phyloP scores from a whole-genome alignment of 2,329 filamentous ascomycete species.

The Xylaria arbuscula region DNA sequence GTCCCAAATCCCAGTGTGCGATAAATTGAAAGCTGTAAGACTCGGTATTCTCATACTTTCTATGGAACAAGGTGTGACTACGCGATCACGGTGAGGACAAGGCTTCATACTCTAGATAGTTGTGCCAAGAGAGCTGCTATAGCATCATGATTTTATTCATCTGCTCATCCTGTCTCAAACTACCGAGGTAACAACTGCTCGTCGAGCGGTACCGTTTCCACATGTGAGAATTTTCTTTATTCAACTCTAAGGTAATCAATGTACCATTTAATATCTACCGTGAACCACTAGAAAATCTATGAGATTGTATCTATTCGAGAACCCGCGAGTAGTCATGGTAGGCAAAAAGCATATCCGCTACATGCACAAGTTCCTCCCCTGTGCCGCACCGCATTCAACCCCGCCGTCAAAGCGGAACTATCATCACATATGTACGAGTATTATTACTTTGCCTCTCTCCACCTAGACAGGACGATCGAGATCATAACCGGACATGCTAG shows the following conservation, averaged over 20 bases:
- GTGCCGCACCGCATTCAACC: neutral
- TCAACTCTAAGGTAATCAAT: neutral
- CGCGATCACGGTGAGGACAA: neutral
- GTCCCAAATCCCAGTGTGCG: neutral
- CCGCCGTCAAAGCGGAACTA: conserved; percentile 1
- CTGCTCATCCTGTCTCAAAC: neutral
- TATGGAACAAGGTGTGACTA: neutral
- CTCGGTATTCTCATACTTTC: neutral
- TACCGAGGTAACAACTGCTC: neutral
- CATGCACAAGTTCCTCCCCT: neutral
- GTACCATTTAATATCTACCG: neutral
- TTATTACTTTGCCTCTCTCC: neutral
- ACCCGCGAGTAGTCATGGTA: neutral
- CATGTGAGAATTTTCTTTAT: neutral
- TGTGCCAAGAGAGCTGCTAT: neutral
- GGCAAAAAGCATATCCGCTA: neutral
- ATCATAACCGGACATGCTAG: neutral
- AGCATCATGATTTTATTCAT: neutral
- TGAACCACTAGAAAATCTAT: too few species aligned
- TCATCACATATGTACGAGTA: neutral
- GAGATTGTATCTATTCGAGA: neutral
- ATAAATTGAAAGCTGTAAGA: neutral
- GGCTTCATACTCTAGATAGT: neutral
- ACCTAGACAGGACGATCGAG: neutral
- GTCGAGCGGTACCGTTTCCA: neutral